These are phyloP conservation scores for Aechmea fasciata DNA, from an alignment of 176 grass and related monocot species.

Conservation along the genomic window DNA sequence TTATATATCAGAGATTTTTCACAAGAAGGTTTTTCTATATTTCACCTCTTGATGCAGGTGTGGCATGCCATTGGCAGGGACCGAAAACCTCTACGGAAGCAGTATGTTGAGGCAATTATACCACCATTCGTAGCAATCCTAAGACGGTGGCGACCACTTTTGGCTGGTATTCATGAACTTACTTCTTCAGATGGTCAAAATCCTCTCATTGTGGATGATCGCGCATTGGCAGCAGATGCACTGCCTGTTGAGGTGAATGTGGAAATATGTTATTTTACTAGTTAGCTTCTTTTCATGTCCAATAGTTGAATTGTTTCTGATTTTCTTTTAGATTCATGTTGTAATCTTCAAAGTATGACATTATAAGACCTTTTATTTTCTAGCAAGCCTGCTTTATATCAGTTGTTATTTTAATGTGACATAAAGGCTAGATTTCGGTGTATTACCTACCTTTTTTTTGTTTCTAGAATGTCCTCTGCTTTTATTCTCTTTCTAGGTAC, in stretches of 20 bases:
- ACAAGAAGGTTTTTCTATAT: slow-evolving; percentile 9
- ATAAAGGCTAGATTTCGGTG: too few species aligned
- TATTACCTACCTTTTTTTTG: too few species aligned
- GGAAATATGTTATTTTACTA: background rate
- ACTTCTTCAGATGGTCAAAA: slow-evolving; percentile 97
- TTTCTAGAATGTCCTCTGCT: too few species aligned
- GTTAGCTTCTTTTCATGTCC: too few species aligned
- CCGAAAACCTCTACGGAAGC: slow-evolving; percentile 70
- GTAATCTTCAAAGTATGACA: too few species aligned
- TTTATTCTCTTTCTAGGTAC: too few species aligned
- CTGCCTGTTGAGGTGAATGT: slow-evolving; percentile 45
- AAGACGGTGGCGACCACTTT: slow-evolving; percentile 77
- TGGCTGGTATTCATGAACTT: slow-evolving; percentile 96
- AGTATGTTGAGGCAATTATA: slow-evolving; percentile 78
- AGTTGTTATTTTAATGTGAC: too few species aligned
- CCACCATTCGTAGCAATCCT: slow-evolving; percentile 93
- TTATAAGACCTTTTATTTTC: too few species aligned
- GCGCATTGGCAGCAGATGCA: slow-evolving; percentile 78
- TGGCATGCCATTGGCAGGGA: slow-evolving; percentile 90
- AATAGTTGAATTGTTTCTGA: too few species aligned
- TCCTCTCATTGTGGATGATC: slow-evolving; percentile 82
- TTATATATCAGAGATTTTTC: background rate
- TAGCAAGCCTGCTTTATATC: too few species aligned
- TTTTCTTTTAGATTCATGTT: too few species aligned
- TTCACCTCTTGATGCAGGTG: slow-evolving; percentile 46